phyloP scores from a whole-genome alignment of 441 rosid genomes.

The Lepidium campestre region DNA sequence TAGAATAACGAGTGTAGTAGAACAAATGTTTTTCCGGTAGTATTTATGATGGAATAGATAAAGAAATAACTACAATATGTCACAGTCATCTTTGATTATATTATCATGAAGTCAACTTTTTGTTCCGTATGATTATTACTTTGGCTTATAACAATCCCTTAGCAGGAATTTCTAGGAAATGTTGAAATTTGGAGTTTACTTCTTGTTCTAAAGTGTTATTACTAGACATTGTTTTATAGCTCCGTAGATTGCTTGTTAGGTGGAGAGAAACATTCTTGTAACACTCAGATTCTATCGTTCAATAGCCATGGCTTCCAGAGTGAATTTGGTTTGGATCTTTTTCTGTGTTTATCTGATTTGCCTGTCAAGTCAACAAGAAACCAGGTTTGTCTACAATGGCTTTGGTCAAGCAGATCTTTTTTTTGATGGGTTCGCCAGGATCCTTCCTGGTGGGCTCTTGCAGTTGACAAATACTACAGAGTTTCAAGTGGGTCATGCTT shows the following conservation, averaged over 20 bases:
- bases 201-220: background rate
- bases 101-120: background rate
- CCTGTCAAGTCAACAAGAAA: slow-evolving; percentile 15
- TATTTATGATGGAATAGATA: background rate
- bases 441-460: slow-evolving; percentile 37
- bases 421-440: slow-evolving; percentile 22
- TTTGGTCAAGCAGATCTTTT: slow-evolving; percentile 30
- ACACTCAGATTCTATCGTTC: background rate
- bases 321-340: background rate
- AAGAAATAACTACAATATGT: background rate
- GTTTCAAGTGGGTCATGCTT: slow-evolving; percentile 18
- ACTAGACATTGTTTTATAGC: background rate
- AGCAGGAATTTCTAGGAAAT: background rate
- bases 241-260: background rate
- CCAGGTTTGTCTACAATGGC: slow-evolving; percentile 35
- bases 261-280: background rate
- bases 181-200: background rate
- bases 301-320: background rate
- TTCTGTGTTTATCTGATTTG: background rate
- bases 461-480: slow-evolving; percentile 26
- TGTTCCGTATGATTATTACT: background rate
- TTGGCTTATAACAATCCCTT: background rate
- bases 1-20: background rate
- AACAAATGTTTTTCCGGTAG: background rate
- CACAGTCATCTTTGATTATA: background rate